These are phyloP conservation scores for Spinacia oleracea DNA, from an alignment of 179 eudicot genomes.

Conservation along the genomic window DNA sequence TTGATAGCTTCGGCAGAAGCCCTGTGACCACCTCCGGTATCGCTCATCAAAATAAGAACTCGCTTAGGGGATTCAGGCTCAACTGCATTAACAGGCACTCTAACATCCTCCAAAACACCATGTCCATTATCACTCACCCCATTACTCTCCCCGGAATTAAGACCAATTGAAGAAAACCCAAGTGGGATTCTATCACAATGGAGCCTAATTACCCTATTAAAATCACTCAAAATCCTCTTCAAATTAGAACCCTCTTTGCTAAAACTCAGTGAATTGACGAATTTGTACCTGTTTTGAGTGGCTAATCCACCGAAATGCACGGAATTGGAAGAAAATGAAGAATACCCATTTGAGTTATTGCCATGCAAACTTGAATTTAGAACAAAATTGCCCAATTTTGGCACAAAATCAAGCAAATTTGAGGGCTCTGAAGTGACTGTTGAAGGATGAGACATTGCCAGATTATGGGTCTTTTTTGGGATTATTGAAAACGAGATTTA, in stretches of 20 bases:
- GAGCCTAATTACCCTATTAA: conserved; percentile 62
- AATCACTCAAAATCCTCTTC: conserved; percentile 49
- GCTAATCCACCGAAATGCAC: conserved; percentile 41
- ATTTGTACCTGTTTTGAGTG: conserved; percentile 35
- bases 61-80: conserved; percentile 53
- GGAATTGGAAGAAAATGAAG: conserved; percentile 41
- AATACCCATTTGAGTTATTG: conserved; percentile 41
- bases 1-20: conserved; percentile 98
- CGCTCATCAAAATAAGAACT: conserved; percentile 96
- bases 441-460: conserved; percentile 50
- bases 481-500: no score
- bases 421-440: conserved; percentile 50
- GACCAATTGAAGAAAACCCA: conserved; percentile 70
- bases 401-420: conserved; percentile 38
- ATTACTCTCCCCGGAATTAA: conserved; percentile 44
- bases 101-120: conserved; percentile 58
- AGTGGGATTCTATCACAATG: conserved; percentile 76
- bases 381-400: conserved; percentile 49
- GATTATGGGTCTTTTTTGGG: neutral
- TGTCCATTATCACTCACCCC: conserved; percentile 46
- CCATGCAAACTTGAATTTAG: conserved; percentile 38
- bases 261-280: conserved; percentile 53
- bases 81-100: conserved; percentile 43
- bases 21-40: conserved; percentile 97
- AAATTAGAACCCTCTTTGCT: conserved; percentile 42